These are phyloP conservation scores for Hansenula sp. DNA, from an alignment of 1,139 yeast species.

Conservation along the genomic window DNA sequence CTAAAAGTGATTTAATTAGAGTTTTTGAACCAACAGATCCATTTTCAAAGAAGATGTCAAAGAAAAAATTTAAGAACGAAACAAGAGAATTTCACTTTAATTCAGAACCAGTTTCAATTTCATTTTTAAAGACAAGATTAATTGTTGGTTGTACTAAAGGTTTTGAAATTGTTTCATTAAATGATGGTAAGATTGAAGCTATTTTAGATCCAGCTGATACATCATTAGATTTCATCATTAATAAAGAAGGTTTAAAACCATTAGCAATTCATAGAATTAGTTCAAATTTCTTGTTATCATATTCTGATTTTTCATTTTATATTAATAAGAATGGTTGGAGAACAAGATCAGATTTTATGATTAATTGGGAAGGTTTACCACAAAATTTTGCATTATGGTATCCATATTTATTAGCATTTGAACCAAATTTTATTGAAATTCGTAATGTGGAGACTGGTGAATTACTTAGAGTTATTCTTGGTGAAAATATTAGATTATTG, in stretches of 20 bases:
- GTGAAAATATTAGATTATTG: constrained; percentile 84
- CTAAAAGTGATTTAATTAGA: constrained; percentile 74
- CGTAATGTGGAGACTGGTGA: constrained; percentile 88
- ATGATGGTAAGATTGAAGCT: constrained; percentile 60
- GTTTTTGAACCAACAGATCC: constrained; percentile 81
- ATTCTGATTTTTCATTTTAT: constrained; percentile 89
- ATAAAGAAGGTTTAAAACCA: constrained; percentile 78
- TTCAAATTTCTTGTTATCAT: constrained; percentile 80
- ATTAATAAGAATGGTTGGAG: constrained; percentile 97
- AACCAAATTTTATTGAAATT: constrained; percentile 84
- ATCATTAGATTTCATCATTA: constrained; percentile 90
- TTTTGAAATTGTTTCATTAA: constrained; percentile 76
- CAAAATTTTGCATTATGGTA: constrained; percentile 90
- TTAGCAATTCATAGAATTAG: constrained; percentile 88
- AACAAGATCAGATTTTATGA: constrained; percentile 88
- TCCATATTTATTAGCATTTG: constrained; percentile 90
- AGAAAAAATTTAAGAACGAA: constrained; percentile 64
- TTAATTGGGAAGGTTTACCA: constrained; percentile 96
- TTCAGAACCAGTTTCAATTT: constrained; percentile 88
- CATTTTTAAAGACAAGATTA: constrained; percentile 80
- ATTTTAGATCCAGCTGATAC: constrained; percentile 95
- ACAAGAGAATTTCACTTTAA: constrained; percentile 75
- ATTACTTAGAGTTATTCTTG: constrained; percentile 83
- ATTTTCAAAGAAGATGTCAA: constrained; percentile 48
- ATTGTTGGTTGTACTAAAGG: constrained; percentile 97